Base-by-base conservation (phyloP, 1,284 basidiomycete species). In the Ganoderma resinaceum region DNA sequence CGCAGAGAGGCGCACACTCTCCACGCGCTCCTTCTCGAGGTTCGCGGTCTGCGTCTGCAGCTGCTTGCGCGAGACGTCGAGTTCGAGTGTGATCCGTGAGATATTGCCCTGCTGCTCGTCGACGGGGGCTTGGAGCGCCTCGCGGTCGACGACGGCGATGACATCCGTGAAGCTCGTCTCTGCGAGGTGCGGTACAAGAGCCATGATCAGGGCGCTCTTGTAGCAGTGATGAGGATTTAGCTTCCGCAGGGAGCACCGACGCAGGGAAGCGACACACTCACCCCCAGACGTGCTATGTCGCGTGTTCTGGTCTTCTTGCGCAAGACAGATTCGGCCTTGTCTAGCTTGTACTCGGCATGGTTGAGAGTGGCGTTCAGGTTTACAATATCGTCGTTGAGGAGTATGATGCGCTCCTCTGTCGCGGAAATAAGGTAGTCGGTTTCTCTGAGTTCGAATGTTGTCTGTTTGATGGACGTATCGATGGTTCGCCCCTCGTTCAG, bases 11-110 rank as follows among this genome's bases (percentile, higher is more conserved):
- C 40, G 61, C 1, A 35, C 26, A 8, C 53, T 62, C 43, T 42
- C 42, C 5, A 23, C 46, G 42, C 31, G 63, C 61, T 69, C 67
- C 38, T 23, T 23, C 8, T 53, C 49, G 35, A 69, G 67, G 26
- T 31, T 43, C 9, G 9, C 42, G 33, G 38, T 64, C 55, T 69
- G 63, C 7, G 29, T 4, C 23, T 63, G 18, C 12, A 69, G 63
- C 9, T 65, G 55, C 11, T 40, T 29, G 43, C 61, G 67, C 35
- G 67, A 62, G 20, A 26, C 40, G 11, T 29, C 42, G 38, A 69
- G 67, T 46, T 69, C 63, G 33, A 37, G 33, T 8, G 29, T 37
- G 55, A 58, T 33, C 31, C 55, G 55, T 11, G 55, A 58, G 31
- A 58, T 20, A 35, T 23, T n/a, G 31, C 33, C 55, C 33, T 58